Evolutionary conservation across 768 basidiomycete genomes (phyloP), one percentile per base, ranked within the genome.

Genomic region (Russula sp.): DNA sequence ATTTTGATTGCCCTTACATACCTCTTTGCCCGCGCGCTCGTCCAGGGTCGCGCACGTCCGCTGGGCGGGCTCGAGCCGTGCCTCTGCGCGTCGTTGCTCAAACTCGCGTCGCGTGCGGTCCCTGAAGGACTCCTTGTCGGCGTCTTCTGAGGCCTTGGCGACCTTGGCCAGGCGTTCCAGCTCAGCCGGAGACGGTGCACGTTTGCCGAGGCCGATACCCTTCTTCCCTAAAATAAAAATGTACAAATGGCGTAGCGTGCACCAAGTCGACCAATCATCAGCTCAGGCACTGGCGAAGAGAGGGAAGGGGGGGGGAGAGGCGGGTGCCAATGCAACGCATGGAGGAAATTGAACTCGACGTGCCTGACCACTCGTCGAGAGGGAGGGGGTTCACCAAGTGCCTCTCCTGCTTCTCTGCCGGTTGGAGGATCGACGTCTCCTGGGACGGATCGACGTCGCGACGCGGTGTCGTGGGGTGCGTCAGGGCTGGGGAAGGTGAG

Each of bases 351-450:
- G 22, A 51, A 9, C 27, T 20, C 6, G 13, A 74, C 85, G 67
- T 66, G 89, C 92, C 92, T 77, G 82, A 75, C 92, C 92, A 94
- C 78, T 93, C 86, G 49, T 82, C 83, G 65, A 94, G 70, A 16
- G 88, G 84, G 22, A 94, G 74, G 3, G 92, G 92, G 62, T 89
- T 88, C 0, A 74, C 76, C 42, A 79, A 81, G 71, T 87, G 87
- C 44, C 68, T 68, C 10, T 60, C 56, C 14, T 61, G 20, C n/a
- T 31, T 37, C 40, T 31, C 34, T 35, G 22, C 35, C 20, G 35
- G n/a, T 47, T 50, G 56, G 44, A n/a, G 22, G 27, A 6, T n/a
- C 1, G 42, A 13, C 31, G n/a, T 39, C n/a, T 67, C 50, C 52
- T 40, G 61, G 13, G 54, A 31, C 37, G 34, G 35, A 7, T 52